Conservation (phyloP, 257 asterid genomes). For the Coffea canephora region DNA sequence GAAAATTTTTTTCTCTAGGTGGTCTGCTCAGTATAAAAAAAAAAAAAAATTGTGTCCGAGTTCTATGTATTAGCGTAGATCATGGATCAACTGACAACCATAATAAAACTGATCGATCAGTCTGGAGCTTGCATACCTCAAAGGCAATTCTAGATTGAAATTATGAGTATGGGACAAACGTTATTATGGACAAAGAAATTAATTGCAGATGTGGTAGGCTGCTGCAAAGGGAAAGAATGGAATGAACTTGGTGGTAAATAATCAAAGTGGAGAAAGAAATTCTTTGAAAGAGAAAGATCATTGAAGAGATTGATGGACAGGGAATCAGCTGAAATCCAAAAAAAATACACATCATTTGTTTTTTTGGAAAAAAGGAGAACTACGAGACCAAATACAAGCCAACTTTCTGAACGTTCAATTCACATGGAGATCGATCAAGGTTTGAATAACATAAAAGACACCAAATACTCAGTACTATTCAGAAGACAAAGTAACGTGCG, state of each 20-base stretch:
- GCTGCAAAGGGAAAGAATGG: neutral
- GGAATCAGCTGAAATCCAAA: neutral
- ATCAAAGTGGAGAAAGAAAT: neutral
- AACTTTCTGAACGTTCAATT: slow-evolving; percentile 5
- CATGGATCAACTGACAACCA: neutral
- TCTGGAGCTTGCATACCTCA: too few species aligned
- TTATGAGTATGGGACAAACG: neutral
- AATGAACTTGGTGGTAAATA: neutral
- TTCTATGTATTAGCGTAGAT: neutral
- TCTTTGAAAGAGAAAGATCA: slow-evolving; percentile 13
- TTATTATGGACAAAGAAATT: neutral
- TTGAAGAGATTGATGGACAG: neutral
- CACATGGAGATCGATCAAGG: neutral
- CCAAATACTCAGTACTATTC: neutral
- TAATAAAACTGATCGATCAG: neutral
- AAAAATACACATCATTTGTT: neutral
- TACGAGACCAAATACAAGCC: neutral
- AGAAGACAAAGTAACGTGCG: neutral
- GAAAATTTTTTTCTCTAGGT: too few species aligned
- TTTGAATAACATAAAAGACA: neutral
- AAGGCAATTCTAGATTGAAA: too few species aligned
- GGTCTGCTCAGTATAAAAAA: neutral
- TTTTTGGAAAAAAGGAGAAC: neutral
- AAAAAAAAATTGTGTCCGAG: too few species aligned
- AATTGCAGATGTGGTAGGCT: neutral